phyloP scores from a whole-genome alignment of 78 protist genomes.

The Guillardia theta region DNA sequence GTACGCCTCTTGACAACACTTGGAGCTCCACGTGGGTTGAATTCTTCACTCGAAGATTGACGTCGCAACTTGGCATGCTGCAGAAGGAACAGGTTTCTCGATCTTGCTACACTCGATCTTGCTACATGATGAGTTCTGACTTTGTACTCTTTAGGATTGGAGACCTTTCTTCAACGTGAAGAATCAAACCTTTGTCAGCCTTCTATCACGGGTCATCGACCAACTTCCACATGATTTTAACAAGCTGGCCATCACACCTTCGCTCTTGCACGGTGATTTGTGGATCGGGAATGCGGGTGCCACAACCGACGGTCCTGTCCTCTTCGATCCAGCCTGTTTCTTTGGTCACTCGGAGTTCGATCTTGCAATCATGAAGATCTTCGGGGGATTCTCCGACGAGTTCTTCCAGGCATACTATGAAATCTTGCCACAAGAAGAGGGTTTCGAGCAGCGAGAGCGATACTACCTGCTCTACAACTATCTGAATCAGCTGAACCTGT shows the following conservation, averaged over 20 bases:
- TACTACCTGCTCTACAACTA: neutral
- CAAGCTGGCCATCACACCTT: neutral
- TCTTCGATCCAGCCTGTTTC: slow-evolving; percentile 25
- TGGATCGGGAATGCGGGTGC: slow-evolving; percentile 19
- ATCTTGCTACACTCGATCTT: no score
- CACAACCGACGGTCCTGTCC: neutral
- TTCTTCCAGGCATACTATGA: neutral
- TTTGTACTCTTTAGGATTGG: no score
- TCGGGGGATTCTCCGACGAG: slow-evolving; percentile 17
- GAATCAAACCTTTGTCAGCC: no score
- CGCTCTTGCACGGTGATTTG: slow-evolving; percentile 34
- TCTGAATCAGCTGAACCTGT: slow-evolving; percentile 32
- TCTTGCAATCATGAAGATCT: neutral
- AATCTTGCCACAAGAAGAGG: neutral
- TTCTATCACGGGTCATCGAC: no score
- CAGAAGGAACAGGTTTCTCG: no score
- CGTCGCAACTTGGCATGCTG: neutral
- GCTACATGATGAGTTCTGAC: no score
- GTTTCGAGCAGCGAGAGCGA: neutral
- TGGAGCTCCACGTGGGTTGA: neutral
- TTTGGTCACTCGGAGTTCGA: slow-evolving; percentile 10
- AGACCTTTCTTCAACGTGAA: no score
- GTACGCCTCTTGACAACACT: neutral
- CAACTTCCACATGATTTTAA: neutral
- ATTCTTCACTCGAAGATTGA: neutral